Evolutionary conservation across 768 basidiomycete species (phyloP).

Genomic region (Nevesoporus exiguus): DNA sequence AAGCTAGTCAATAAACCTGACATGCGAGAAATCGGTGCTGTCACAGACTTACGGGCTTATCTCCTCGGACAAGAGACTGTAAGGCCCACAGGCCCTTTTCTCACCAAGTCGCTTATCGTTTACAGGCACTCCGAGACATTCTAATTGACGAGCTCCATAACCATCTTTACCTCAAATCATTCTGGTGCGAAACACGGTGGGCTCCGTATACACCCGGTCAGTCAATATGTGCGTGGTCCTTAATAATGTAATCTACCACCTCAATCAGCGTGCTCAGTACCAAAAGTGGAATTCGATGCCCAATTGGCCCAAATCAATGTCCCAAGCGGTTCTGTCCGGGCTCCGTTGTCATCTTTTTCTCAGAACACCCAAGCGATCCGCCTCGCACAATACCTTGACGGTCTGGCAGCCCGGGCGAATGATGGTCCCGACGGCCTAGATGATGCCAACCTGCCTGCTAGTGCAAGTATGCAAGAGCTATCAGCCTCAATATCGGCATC

Average conservation of each 20-base stretch:
- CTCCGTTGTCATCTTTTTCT: conserved; percentile 36
- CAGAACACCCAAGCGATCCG: conserved; percentile 43
- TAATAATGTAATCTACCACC: conserved; percentile 1
- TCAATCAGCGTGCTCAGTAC: conserved; percentile 43
- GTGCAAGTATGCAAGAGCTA: conserved; percentile 18
- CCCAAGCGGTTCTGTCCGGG: conserved; percentile 19
- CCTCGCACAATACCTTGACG: conserved; percentile 59
- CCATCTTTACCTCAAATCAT: conserved; percentile 95
- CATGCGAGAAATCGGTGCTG: conserved; percentile 93
- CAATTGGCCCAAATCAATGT: conserved; percentile 33
- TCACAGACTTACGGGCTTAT: conserved; percentile 84
- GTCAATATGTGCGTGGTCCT: conserved; percentile 53
- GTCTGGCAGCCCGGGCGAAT: conserved; percentile 68
- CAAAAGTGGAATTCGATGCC: conserved; percentile 61
- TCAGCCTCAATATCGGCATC: conserved; percentile 20
- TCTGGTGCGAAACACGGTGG: conserved; percentile 96
- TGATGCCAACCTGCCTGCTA: conserved; percentile 33
- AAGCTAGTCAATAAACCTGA: conserved; percentile 91
- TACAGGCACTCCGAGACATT: conserved; percentile 86
- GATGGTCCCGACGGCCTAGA: conserved; percentile 71
- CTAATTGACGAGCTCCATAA: conserved; percentile 93
- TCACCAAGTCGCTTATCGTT: conserved; percentile 7
- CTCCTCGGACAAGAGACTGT: conserved; percentile 84
- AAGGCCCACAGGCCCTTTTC: conserved; percentile 25
- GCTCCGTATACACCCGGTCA: conserved; percentile 78